Conservation (phyloP, 768 basidiomycete species). For the Termitomyces sp. region DNA sequence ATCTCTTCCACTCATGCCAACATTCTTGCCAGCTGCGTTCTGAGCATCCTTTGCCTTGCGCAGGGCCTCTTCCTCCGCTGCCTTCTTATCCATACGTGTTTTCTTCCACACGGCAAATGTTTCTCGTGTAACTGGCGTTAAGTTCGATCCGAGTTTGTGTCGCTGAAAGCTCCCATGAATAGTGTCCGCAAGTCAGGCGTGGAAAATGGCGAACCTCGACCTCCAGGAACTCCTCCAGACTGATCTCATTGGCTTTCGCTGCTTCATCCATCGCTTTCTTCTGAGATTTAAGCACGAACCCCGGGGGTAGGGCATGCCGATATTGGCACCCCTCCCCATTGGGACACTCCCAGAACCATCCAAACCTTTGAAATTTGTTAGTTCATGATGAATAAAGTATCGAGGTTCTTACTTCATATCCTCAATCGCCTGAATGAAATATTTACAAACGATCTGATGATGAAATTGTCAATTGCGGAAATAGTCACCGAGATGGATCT, state of each 20-base stretch:
- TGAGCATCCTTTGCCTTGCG: conserved; percentile 82
- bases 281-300: conserved; percentile 93
- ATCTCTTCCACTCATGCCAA: conserved; percentile 94
- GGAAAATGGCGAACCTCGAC: conserved; percentile 67
- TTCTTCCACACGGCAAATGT: conserved; percentile 94
- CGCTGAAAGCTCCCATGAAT: conserved; percentile 47
- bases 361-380: conserved; percentile 48
- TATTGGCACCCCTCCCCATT: conserved; percentile 90
- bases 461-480: conserved; percentile 1
- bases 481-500: background rate
- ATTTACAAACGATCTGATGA: conserved; percentile 92
- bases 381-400: background rate
- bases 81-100: conserved; percentile 93
- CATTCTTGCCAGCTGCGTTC: conserved; percentile 82
- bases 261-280: conserved; percentile 90
- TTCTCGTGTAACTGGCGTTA: conserved; percentile 93
- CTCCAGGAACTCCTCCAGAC: conserved; percentile 95
- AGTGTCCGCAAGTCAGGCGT: background rate
- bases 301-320: conserved; percentile 92
- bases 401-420: conserved; percentile 58
- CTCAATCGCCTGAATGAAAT: conserved; percentile 96
- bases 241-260: conserved; percentile 85
- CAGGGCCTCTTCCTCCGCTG: conserved; percentile 79
- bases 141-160: conserved; percentile 86
- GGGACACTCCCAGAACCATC: conserved; percentile 97